Conservation (phyloP, 202 grass and related monocot species). For the Elaeis oleifera region DNA sequence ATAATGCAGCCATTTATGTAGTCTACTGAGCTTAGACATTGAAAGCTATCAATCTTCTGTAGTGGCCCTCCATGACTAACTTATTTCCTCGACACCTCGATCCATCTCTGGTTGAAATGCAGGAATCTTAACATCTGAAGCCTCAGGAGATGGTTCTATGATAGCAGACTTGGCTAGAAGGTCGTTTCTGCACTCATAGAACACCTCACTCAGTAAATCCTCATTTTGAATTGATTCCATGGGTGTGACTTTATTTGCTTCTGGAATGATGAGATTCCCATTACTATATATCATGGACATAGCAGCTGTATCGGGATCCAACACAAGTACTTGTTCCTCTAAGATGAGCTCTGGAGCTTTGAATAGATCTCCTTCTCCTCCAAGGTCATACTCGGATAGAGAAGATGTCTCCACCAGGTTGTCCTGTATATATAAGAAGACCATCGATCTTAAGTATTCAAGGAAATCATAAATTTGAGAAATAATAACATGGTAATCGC, state of each 20-base stretch:
- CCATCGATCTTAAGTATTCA: too few relatives aligned
- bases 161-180: constrained; percentile 2
- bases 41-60: not conserved
- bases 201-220: constrained; percentile 1
- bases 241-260: not conserved
- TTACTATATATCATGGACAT: constrained; percentile 10
- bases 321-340: constrained; percentile 1
- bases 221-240: constrained; percentile 7
- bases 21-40: not conserved
- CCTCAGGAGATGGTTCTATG: not conserved
- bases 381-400: constrained; percentile 13
- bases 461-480: too few relatives aligned
- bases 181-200: not conserved
- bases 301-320: constrained; percentile 1
- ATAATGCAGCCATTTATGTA: not conserved
- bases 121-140: not conserved
- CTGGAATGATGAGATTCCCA: not conserved
- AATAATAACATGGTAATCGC: too few relatives aligned
- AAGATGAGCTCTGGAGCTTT: constrained; percentile 2
- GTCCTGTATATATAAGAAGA: not conserved
- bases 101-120: not conserved
- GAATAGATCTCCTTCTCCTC: constrained; percentile 17
- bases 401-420: not conserved
- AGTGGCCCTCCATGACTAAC: not conserved
- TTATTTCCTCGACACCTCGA: not conserved